These are phyloP conservation scores for Macrocystidia cucumis DNA, from an alignment of 1,284 basidiomycete genomes.

Conservation along the genomic window DNA sequence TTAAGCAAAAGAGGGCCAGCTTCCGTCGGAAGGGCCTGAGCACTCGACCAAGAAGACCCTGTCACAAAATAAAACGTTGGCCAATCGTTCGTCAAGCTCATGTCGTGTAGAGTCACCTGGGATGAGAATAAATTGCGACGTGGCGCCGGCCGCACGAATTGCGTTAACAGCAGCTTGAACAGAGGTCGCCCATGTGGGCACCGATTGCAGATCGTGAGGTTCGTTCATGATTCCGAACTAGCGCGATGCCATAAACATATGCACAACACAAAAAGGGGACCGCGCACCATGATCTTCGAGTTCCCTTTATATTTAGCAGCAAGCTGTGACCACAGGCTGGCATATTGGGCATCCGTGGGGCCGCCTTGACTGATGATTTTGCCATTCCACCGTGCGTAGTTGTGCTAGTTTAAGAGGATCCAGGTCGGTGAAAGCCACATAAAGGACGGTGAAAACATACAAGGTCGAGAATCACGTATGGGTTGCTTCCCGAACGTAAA, in stretches of 20 bases:
- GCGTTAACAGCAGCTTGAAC: constrained; percentile 43
- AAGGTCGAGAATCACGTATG: constrained; percentile 46
- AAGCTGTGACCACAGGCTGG: constrained; percentile 44
- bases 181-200: constrained; percentile 34
- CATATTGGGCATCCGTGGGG: constrained; percentile 42
- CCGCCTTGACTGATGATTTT: constrained; percentile 45
- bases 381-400: constrained; percentile 46
- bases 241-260: not conserved
- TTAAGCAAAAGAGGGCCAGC: constrained; percentile 41
- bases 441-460: constrained; percentile 9
- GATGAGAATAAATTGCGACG: constrained; percentile 37
- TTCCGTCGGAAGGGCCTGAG: constrained; percentile 40
- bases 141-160: constrained; percentile 39
- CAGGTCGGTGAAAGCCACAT: not conserved
- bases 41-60: constrained; percentile 27
- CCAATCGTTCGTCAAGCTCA: not conserved
- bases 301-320: constrained; percentile 42
- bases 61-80: not conserved
- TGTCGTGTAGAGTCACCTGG: constrained; percentile 21
- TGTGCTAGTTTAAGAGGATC: constrained; percentile 23
- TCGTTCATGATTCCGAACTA: constrained; percentile 45
- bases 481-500: constrained; percentile 27
- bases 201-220: constrained; percentile 36
- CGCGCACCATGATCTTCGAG: constrained; percentile 34
- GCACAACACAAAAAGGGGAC: constrained; percentile 1